A percentile compares a stretch with the other conserved stretches of the same genome.
These are phyloP conservation scores for Leptodontidium sp. DNA, from an alignment of 2,329 filamentous ascomycete genomes.

Conservation along the genomic window DNA sequence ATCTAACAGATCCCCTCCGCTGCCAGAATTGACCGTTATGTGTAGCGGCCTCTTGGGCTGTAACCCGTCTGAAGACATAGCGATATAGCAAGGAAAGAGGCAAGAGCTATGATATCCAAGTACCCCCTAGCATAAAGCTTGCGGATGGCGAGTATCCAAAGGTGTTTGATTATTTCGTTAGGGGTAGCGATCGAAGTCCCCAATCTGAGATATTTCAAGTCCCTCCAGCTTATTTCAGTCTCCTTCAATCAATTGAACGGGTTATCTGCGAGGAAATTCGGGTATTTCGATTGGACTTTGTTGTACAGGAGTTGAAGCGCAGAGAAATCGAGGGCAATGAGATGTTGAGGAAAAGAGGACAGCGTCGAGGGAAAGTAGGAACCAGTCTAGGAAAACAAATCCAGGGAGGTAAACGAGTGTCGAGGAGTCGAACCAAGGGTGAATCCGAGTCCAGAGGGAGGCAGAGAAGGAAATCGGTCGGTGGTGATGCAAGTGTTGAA, in stretches of 20 bases:
- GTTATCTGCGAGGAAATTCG: background rate
- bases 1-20: slow-evolving; percentile 55
- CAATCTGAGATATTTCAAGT: background rate
- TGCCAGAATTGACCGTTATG: slow-evolving; percentile 69
- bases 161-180: background rate
- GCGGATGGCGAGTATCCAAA: slow-evolving; percentile 4
- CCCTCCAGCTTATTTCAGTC: background rate
- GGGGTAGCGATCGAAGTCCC: background rate
- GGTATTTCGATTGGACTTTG: background rate
- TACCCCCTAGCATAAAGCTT: slow-evolving; percentile 28
- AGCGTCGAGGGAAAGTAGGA: background rate
- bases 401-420: background rate
- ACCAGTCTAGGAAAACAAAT: background rate
- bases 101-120: slow-evolving; percentile 27
- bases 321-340: background rate
- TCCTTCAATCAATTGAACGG: background rate
- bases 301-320: background rate
- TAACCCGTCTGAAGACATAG: slow-evolving; percentile 34
- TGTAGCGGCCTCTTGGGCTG: slow-evolving; percentile 56
- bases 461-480: background rate
- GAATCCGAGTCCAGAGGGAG: slow-evolving; percentile 1
- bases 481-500: slow-evolving; percentile 9
- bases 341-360: background rate
- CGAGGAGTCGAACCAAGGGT: slow-evolving; percentile 5
- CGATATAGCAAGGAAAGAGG: slow-evolving; percentile 18